Conservation (phyloP, 345 rosid genomes). For the Corymbia maculata region DNA sequence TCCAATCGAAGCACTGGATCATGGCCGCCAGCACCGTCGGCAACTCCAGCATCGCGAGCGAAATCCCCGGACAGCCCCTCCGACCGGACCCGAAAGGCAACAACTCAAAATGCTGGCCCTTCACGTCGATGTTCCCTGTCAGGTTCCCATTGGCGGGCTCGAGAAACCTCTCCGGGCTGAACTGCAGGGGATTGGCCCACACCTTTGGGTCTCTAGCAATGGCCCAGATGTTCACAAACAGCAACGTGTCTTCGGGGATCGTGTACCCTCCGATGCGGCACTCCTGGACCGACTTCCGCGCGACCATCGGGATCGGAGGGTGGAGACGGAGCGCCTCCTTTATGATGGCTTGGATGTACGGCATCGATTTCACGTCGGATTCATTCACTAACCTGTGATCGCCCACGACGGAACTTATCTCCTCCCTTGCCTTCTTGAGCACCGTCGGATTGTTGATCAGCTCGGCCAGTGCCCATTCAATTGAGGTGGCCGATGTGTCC, state of each 20-base stretch:
- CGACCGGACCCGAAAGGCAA: conserved; percentile 43
- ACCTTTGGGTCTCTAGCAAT: conserved; percentile 30
- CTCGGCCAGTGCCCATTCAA: conserved; percentile 39
- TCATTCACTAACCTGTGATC: conserved; percentile 17
- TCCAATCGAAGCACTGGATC: conserved; percentile 42
- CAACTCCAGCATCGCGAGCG: conserved; percentile 28
- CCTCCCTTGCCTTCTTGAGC: conserved; percentile 23
- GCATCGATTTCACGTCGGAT: conserved; percentile 18
- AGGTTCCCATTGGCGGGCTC: background rate
- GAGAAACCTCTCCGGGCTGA: conserved; percentile 27
- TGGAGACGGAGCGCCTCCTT: conserved; percentile 41
- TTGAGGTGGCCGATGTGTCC: conserved; percentile 24
- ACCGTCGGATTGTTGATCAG: conserved; percentile 25
- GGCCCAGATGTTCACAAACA: conserved; percentile 29
- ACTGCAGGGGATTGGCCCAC: conserved; percentile 27
- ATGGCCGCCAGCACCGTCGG: conserved; percentile 15
- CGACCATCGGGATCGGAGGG: conserved; percentile 34
- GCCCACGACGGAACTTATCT: conserved; percentile 23
- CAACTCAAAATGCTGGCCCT: conserved; percentile 21
- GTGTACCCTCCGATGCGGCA: conserved; percentile 15
- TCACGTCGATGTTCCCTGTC: conserved; percentile 7
- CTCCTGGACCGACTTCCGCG: conserved; percentile 13
- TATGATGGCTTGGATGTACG: conserved; percentile 26
- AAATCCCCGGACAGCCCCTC: conserved; percentile 39
- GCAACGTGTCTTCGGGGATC: conserved; percentile 11